phyloP scores from a whole-genome alignment of 192 early-diverging fungal species.

The Glomus cerebriforme region DNA sequence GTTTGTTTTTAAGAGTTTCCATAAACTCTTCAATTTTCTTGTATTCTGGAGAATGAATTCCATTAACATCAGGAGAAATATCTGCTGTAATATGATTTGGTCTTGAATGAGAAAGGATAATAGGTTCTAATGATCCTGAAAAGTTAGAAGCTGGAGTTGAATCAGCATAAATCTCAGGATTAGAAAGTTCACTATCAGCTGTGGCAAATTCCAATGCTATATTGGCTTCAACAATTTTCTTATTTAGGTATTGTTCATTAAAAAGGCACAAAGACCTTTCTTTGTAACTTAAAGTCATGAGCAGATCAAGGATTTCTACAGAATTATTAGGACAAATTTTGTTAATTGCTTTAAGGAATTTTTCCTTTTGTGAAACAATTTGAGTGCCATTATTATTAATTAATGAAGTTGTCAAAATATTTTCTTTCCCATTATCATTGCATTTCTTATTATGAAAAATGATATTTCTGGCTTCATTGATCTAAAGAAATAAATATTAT shows the following conservation, averaged over 20 bases:
- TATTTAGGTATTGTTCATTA: slow-evolving; percentile 44
- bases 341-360: slow-evolving; percentile 40
- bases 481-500: background rate
- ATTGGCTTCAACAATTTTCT: slow-evolving; percentile 40
- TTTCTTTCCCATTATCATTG: background rate
- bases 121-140: background rate
- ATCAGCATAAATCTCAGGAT: background rate
- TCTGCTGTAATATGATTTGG: background rate
- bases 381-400: background rate
- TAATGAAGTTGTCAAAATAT: background rate
- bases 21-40: slow-evolving; percentile 38
- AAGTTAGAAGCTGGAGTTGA: slow-evolving; percentile 8
- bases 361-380: slow-evolving; percentile 35
- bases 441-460: background rate
- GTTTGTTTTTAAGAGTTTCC: slow-evolving; percentile 30
- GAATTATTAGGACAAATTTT: slow-evolving; percentile 28
- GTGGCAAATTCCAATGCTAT: slow-evolving; percentile 40
- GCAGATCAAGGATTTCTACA: slow-evolving; percentile 46
- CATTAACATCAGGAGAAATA: background rate
- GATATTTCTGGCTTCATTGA: slow-evolving; percentile 17
- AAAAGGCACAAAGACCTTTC: slow-evolving; percentile 49
- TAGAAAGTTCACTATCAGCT: background rate
- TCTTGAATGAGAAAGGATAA: background rate
- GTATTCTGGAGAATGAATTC: slow-evolving; percentile 8
- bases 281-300: slow-evolving; percentile 46